phyloP scores from a whole-genome alignment of 345 rosid genomes.

The Microthlaspi erraticum region DNA sequence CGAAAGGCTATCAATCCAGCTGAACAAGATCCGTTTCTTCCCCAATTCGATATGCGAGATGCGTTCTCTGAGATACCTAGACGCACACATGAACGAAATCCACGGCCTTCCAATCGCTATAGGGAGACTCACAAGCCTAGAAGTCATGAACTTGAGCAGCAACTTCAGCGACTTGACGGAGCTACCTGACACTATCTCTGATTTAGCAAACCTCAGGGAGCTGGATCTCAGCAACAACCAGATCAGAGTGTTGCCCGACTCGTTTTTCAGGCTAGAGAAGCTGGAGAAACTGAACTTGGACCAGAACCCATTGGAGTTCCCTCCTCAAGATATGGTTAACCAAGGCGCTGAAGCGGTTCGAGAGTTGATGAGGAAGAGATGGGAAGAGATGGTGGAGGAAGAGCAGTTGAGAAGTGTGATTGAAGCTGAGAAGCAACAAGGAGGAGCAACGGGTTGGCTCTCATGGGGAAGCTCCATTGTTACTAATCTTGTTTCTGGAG shows the following conservation, averaged over 20 bases:
- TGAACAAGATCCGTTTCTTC: conserved; percentile 71
- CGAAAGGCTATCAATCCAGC: conserved; percentile 70
- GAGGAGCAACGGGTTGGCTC: conserved; percentile 70
- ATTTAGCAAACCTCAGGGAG: conserved; percentile 74
- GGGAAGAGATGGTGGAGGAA: conserved; percentile 69
- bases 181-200: conserved; percentile 76
- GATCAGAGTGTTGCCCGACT: conserved; percentile 71
- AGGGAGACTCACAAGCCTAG: conserved; percentile 78
- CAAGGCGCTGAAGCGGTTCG: conserved; percentile 69
- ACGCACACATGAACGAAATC: conserved; percentile 92
- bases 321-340: conserved; percentile 64
- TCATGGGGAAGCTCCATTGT: conserved; percentile 75
- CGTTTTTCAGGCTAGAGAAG: conserved; percentile 77
- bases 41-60: conserved; percentile 83
- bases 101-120: conserved; percentile 76
- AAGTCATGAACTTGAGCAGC: conserved; percentile 77
- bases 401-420: conserved; percentile 60
- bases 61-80: conserved; percentile 71
- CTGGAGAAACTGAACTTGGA: conserved; percentile 81
- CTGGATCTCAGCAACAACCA: conserved; percentile 97
- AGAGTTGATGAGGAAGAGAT: conserved; percentile 76
- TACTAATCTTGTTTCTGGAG: conserved; percentile 51
- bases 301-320: conserved; percentile 75
- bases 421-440: conserved; percentile 62
- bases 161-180: conserved; percentile 81